Percentiles rank a stretch among this genome's conserved stretches.
These are phyloP conservation scores for Fusarium verrucosum DNA, from an alignment of 2,329 filamentous ascomycete genomes.

Conservation along the genomic window DNA sequence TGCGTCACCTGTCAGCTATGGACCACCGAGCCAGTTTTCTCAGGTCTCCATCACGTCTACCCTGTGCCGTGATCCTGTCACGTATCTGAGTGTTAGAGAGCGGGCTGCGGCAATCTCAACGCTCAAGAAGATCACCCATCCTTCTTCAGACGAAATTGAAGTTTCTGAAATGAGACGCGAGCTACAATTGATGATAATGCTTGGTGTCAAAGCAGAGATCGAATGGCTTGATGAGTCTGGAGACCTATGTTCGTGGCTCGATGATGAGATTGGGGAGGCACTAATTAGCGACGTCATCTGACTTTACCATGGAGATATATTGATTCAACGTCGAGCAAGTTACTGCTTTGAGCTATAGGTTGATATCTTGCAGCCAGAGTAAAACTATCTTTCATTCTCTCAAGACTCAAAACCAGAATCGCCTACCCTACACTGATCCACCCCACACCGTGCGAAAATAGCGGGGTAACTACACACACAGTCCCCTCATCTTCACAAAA, in stretches of 20 bases:
- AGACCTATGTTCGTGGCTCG: slow-evolving; percentile 61
- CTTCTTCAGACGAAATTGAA: slow-evolving; percentile 42
- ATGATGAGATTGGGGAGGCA: slow-evolving; percentile 50
- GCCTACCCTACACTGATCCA: slow-evolving; percentile 37
- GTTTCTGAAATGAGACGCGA: slow-evolving; percentile 60
- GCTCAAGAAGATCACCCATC: slow-evolving; percentile 55
- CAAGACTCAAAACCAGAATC: not conserved
- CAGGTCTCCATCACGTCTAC: slow-evolving; percentile 41
- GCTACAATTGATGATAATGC: slow-evolving; percentile 76
- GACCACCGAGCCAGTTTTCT: slow-evolving; percentile 14
- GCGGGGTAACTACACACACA: slow-evolving; percentile 49
- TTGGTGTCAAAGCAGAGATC: slow-evolving; percentile 81
- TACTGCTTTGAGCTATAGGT: not conserved
- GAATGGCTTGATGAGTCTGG: slow-evolving; percentile 71
- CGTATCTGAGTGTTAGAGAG: slow-evolving; percentile 63
- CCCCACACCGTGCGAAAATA: slow-evolving; percentile 49
- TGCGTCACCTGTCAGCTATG: not conserved
- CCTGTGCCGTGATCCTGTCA: slow-evolving; percentile 43
- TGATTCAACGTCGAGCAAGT: too few species aligned
- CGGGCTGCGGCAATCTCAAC: slow-evolving; percentile 65
- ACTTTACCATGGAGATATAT: rapidly evolving
- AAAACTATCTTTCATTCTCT: not conserved
- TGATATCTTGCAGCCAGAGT: not conserved
- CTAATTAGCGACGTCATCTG: not conserved
- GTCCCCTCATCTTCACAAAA: slow-evolving; percentile 53